phyloP scores from a whole-genome alignment of 2,329 filamentous ascomycete genomes.

The Epichloe scottii region DNA sequence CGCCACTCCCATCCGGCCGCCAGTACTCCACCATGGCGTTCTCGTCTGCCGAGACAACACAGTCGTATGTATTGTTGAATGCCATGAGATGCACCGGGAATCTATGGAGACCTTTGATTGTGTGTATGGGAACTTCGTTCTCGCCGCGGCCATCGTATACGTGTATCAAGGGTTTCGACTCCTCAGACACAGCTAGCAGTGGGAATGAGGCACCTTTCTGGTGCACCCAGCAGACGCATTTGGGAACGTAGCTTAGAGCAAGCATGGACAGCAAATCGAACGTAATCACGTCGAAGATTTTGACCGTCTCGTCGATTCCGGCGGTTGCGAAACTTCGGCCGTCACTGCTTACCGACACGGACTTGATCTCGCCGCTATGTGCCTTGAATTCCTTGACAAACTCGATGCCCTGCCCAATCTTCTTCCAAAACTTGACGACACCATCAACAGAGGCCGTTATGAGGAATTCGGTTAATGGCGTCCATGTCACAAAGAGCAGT shows the following conservation, averaged over 20 bases:
- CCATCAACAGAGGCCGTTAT: conserved; percentile 91
- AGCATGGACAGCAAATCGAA: conserved; percentile 82
- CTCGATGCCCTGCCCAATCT: conserved; percentile 77
- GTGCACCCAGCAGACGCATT: conserved; percentile 86
- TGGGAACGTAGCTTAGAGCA: conserved; percentile 61
- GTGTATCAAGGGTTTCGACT: conserved; percentile 57
- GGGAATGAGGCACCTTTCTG: conserved; percentile 77
- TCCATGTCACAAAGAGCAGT: conserved; percentile 75
- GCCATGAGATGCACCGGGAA: conserved; percentile 72
- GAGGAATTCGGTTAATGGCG: conserved; percentile 84
- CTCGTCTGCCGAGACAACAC: conserved; percentile 80
- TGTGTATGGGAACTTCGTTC: conserved; percentile 62
- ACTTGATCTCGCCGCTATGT: conserved; percentile 72
- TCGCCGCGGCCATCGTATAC: conserved; percentile 89
- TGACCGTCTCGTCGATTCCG: conserved; percentile 65
- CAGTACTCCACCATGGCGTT: conserved; percentile 96
- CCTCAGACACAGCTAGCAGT: conserved; percentile 70
- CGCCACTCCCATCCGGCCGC: conserved; percentile 66
- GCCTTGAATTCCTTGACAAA: conserved; percentile 98
- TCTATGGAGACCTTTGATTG: conserved; percentile 66
- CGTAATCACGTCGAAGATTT: conserved; percentile 72
- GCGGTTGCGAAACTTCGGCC: conserved; percentile 88
- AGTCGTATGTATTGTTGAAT: conserved; percentile 82
- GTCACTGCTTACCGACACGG: conserved; percentile 76
- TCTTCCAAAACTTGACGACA: conserved; percentile 99